A percentile compares a stretch with the other conserved stretches of the same genome.
These are phyloP conservation scores for Linnemannia zychae DNA, from an alignment of 192 early-diverging fungal species.

Conservation along the genomic window DNA sequence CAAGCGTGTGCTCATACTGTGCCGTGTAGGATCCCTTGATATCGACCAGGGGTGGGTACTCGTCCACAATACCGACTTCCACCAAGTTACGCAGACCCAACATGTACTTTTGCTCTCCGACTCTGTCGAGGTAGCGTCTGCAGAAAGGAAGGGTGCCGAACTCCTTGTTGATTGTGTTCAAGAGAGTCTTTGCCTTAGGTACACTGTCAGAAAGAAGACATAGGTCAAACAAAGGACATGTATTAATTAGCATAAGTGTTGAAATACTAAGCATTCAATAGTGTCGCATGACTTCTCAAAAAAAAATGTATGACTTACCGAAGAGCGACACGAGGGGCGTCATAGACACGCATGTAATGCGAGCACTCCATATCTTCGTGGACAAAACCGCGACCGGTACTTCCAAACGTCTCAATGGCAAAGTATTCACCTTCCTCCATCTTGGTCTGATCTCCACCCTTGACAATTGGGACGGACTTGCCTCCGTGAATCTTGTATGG, in stretches of 20 bases:
- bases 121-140: slow-evolving; percentile 93
- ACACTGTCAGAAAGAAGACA: slow-evolving; percentile 56
- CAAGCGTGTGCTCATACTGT: slow-evolving; percentile 96
- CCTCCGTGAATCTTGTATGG: slow-evolving; percentile 93
- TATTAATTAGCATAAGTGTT: background rate
- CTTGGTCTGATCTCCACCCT: slow-evolving; percentile 87
- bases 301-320: slow-evolving; percentile 62
- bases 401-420: slow-evolving; percentile 98
- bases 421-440: slow-evolving; percentile 97
- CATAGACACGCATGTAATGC: slow-evolving; percentile 85
- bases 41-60: slow-evolving; percentile 93
- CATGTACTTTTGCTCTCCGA: slow-evolving; percentile 92
- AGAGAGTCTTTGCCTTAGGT: slow-evolving; percentile 78
- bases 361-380: slow-evolving; percentile 91
- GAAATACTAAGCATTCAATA: background rate
- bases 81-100: slow-evolving; percentile 89
- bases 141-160: slow-evolving; percentile 98
- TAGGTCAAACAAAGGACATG: background rate
- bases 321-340: slow-evolving; percentile 74
- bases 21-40: slow-evolving; percentile 91
- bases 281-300: background rate
- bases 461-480: slow-evolving; percentile 96
- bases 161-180: slow-evolving; percentile 87
- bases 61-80: slow-evolving; percentile 83
- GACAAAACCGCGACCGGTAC: slow-evolving; percentile 93